Evolutionary conservation across 2,329 filamentous ascomycete species (phyloP).

Genomic region (Colletotrichum godetiae): DNA sequence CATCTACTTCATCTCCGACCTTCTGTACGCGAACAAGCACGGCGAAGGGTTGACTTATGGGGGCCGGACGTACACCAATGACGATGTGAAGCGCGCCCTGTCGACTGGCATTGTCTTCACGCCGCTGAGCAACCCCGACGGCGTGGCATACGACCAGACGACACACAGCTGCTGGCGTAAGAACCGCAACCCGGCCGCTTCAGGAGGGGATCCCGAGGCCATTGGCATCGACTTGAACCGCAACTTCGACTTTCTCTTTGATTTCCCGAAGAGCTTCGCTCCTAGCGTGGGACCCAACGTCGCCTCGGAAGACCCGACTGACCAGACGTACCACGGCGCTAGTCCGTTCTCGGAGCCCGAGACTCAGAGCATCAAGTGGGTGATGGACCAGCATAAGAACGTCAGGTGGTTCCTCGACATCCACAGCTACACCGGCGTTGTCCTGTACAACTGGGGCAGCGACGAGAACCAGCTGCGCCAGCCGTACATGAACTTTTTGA

Average conservation of each 20-base stretch:
- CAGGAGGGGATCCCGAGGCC: conserved; percentile 41
- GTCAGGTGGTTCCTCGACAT: conserved; percentile 69
- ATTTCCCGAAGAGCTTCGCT: conserved; percentile 59
- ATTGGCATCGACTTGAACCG: conserved; percentile 66
- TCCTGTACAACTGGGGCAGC: conserved; percentile 67
- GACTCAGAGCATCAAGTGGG: conserved; percentile 63
- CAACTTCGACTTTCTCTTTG: conserved; percentile 69
- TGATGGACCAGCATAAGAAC: conserved; percentile 60
- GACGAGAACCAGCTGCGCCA: conserved; percentile 61
- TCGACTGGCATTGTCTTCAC: conserved; percentile 64
- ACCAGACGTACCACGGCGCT: conserved; percentile 62
- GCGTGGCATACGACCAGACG: conserved; percentile 63
- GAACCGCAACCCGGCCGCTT: conserved; percentile 61
- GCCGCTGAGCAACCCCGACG: conserved; percentile 64
- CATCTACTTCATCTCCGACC: conserved; percentile 68
- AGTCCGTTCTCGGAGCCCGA: conserved; percentile 66
- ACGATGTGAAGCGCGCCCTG: conserved; percentile 63
- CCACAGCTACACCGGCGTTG: conserved; percentile 61
- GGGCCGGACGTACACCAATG: conserved; percentile 60
- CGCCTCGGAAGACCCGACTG: conserved; percentile 55
- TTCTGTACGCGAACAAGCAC: conserved; percentile 63
- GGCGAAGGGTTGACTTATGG: conserved; percentile 64
- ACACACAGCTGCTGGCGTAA: conserved; percentile 66
- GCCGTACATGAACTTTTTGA: conserved; percentile 62
- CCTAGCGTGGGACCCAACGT: conserved; percentile 49